phyloP scores from a whole-genome alignment of 352 stramenopile genomes.

The Thalassiosira mediterranea region DNA sequence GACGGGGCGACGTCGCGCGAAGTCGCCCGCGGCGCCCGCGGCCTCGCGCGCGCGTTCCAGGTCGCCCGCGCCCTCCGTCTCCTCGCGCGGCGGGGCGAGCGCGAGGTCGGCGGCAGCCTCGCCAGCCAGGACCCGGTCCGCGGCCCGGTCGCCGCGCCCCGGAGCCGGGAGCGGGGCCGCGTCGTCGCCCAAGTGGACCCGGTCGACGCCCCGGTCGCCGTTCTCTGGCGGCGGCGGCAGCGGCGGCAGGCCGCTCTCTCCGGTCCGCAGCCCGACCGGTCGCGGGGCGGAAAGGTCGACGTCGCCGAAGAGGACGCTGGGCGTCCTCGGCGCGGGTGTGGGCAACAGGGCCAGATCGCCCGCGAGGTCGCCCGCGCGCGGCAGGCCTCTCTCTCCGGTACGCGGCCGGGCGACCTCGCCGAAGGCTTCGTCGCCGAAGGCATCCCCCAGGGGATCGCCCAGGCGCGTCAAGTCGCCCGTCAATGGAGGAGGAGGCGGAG shows the following conservation, averaged over 20 bases:
- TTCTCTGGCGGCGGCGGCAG: too few species aligned
- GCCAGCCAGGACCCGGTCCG: neutral
- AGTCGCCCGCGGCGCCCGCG: neutral
- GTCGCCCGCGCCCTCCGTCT: conserved; percentile 4
- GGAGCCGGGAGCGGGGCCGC: too few species aligned
- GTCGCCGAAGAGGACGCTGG: neutral
- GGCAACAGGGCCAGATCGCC: too few species aligned
- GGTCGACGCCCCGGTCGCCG: neutral
- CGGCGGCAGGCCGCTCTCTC: conserved; percentile 4
- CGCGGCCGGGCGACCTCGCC: neutral
- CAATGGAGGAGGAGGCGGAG: conserved; percentile 2
- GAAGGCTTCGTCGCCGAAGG: conserved; percentile 18
- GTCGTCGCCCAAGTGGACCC: neutral
- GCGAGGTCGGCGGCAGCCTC: neutral
- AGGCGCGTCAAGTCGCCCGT: conserved; percentile 10
- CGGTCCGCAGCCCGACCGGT: neutral
- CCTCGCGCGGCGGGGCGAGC: neutral
- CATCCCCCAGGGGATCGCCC: neutral
- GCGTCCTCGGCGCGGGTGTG: neutral
- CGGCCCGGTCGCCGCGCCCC: too few species aligned
- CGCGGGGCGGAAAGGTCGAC: neutral
- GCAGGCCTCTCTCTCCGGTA: conserved; percentile 9
- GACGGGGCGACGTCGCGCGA: neutral
- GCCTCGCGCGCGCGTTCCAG: neutral
- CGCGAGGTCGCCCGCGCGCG: too few species aligned